phyloP scores from a whole-genome alignment of 371 early-diverging fungal species.

The Quaeritorhiza haematococci region DNA sequence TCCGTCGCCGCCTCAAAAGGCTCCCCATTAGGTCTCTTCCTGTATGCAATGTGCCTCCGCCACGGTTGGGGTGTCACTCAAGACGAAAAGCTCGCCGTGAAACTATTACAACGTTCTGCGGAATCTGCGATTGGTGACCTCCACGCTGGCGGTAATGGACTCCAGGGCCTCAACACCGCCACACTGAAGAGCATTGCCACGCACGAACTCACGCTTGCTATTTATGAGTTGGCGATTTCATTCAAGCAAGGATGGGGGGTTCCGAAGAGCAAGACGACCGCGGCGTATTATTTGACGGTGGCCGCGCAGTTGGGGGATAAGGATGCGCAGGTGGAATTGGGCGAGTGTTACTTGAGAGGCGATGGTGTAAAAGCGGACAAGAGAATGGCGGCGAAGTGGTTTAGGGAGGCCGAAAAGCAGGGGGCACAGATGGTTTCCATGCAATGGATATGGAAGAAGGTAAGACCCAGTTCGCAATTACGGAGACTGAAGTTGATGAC shows the following conservation, averaged over 20 bases:
- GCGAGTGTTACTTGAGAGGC: constrained; percentile 34
- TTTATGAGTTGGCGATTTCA: constrained; percentile 80
- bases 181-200: constrained; percentile 10
- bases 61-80: constrained; percentile 75
- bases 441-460: constrained; percentile 92
- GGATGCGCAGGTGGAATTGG: constrained; percentile 84
- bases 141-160: constrained; percentile 17
- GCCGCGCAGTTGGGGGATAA: constrained; percentile 86
- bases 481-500: too few relatives aligned
- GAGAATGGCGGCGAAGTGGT: constrained; percentile 76
- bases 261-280: constrained; percentile 68
- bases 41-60: constrained; percentile 81
- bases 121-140: constrained; percentile 66
- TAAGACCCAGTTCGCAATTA: too few relatives aligned
- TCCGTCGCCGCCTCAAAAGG: constrained; percentile 68
- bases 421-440: constrained; percentile 81
- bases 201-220: constrained; percentile 53
- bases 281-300: constrained; percentile 80
- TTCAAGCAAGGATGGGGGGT: constrained; percentile 93
- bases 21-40: constrained; percentile 74
- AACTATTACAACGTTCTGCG: constrained; percentile 67
- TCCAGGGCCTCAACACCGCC: constrained; percentile 4
- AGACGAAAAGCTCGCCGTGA: constrained; percentile 19
- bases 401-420: constrained; percentile 74
- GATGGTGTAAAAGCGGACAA: constrained; percentile 80